A percentile compares a stretch with the other conserved stretches of the same genome.
Conservation (phyloP, 2,329 filamentous ascomycete species). For the Cladophialophora immunda region DNA sequence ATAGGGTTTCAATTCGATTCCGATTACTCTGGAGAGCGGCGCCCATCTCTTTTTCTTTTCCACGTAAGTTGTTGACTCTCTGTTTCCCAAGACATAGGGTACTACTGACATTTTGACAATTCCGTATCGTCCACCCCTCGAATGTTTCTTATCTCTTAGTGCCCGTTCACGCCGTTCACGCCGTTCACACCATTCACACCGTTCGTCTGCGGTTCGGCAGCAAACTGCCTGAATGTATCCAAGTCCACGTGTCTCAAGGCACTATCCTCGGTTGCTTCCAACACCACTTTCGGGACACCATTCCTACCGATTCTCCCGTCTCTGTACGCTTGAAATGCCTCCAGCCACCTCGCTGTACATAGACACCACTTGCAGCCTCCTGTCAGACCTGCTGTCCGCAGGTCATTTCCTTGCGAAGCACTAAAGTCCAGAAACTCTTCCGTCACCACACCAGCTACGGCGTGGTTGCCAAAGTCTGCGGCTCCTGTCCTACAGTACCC, state of each 20-base stretch:
- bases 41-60: slow-evolving; percentile 66
- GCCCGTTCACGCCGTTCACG: slow-evolving; percentile 27
- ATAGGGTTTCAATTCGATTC: slow-evolving; percentile 81
- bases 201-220: slow-evolving; percentile 42
- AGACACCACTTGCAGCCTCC: slow-evolving; percentile 72
- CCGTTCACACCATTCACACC: slow-evolving; percentile 33
- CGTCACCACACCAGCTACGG: slow-evolving; percentile 65
- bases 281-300: slow-evolving; percentile 43
- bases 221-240: slow-evolving; percentile 48
- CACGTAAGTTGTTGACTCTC: slow-evolving; percentile 26
- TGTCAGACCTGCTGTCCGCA: slow-evolving; percentile 64
- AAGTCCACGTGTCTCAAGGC: slow-evolving; percentile 48
- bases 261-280: slow-evolving; percentile 50
- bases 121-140: not conserved
- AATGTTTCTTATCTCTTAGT: slow-evolving; percentile 8
- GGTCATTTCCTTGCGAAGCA: slow-evolving; percentile 67
- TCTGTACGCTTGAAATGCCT: slow-evolving; percentile 65
- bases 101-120: slow-evolving; percentile 29
- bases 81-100: slow-evolving; percentile 27
- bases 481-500: slow-evolving; percentile 68
- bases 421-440: slow-evolving; percentile 71
- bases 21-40: slow-evolving; percentile 86
- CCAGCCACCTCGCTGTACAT: slow-evolving; percentile 67
- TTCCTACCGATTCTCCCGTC: slow-evolving; percentile 47
- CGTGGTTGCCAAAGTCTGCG: slow-evolving; percentile 67